Base-by-base conservation (phyloP, 2,329 filamentous ascomycete species). In the Emericellopsis cladophorae region DNA sequence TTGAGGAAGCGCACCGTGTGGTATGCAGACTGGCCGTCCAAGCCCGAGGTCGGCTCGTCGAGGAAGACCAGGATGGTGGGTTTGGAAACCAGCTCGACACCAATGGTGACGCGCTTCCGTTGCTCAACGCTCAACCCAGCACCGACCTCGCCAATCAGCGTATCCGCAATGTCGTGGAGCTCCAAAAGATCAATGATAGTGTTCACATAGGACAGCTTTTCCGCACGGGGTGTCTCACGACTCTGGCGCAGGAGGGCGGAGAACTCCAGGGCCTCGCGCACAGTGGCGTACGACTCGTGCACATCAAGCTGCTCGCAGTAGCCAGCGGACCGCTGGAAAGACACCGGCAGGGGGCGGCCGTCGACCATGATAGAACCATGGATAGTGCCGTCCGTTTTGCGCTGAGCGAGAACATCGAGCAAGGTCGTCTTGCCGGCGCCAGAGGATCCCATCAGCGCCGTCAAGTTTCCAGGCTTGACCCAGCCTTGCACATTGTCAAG, bases 381-480 rank as follows among this genome's bases (percentile, higher is more conserved):
- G 5, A 84, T 73, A 4, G 78, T 68, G 37, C 80, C 81, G 41
- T 67, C 70, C 31, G 61, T 72, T 48, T 81, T 77, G 9, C 79
- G 69, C 49, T 82, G 77, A 2, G 78, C 74, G 2, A 84, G 61
- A 1, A 79, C 81, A 55, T 84, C 82, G 12, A 84, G 65, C 2
- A 84, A 54, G 0, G 64, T 67, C 2, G 64, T 67, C 48, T 67
- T 67, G 0, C 64, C 64, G 0, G 64, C 64, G 22, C 64, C 64
- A 18, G 54, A 76, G 0, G 79, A 74, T 32, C 80, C 76, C 75
- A 80, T 80, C 7, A 93, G 67, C 2, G 86, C 87, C 2, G 86
- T 93, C 31, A 93, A 63, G 2, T 84, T 93, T 26, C 88, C 88
- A 0, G 88, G 88, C 57, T 89, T 89, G 43, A 94, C 85, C 84